A percentile compares a stretch with the other conserved stretches of the same genome.
These are phyloP conservation scores for Hanseniaspora occidentalis DNA, from an alignment of 805 yeast species.

Conservation along the genomic window DNA sequence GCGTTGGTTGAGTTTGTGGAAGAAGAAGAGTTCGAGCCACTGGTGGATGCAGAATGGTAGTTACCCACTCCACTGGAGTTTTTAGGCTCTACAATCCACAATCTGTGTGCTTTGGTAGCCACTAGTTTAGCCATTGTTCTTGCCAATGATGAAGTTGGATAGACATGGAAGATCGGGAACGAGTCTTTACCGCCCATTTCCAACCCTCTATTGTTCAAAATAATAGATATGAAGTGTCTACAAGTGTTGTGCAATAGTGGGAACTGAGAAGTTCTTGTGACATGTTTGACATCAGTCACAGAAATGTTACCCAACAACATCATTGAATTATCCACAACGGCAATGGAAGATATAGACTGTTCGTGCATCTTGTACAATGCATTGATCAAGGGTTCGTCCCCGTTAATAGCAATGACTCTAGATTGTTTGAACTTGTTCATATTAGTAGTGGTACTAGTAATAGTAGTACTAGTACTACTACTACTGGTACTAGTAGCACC, in stretches of 20 bases:
- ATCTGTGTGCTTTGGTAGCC: slow-evolving; percentile 86
- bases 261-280: slow-evolving; percentile 77
- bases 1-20: slow-evolving; percentile 17
- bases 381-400: slow-evolving; percentile 77
- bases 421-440: slow-evolving; percentile 16
- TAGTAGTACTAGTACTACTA: neutral
- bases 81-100: slow-evolving; percentile 66
- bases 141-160: slow-evolving; percentile 64
- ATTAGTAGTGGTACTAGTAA: neutral
- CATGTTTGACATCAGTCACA: slow-evolving; percentile 84
- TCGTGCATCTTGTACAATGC: slow-evolving; percentile 78
- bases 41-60: slow-evolving; percentile 14
- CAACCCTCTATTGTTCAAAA: slow-evolving; percentile 76
- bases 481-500: neutral
- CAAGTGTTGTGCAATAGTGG: slow-evolving; percentile 73
- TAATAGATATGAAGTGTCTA: slow-evolving; percentile 76
- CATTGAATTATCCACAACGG: slow-evolving; percentile 73
- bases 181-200: slow-evolving; percentile 86
- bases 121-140: slow-evolving; percentile 89
- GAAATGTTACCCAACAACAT: slow-evolving; percentile 84
- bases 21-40: slow-evolving; percentile 15
- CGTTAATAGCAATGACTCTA: slow-evolving; percentile 68
- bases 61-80: slow-evolving; percentile 22
- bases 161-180: slow-evolving; percentile 91
- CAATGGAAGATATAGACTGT: slow-evolving; percentile 77